Evolutionary conservation across 805 yeast genomes (phyloP).

Genomic region (Myxozyma melibiosi): DNA sequence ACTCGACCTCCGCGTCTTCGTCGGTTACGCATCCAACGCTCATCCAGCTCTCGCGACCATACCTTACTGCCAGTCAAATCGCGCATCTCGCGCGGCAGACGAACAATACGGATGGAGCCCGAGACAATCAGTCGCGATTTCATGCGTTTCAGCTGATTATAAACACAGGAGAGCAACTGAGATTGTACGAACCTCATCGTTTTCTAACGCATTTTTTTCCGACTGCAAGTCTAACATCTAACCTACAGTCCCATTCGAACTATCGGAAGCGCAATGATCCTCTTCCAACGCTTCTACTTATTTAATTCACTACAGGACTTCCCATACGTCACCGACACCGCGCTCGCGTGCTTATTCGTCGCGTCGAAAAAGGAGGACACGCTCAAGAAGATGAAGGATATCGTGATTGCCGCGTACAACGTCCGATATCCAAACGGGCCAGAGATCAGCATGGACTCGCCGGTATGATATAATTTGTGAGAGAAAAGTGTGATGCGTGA

Average conservation of each 20-base stretch:
- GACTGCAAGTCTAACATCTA: background rate
- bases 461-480: constrained; percentile 49
- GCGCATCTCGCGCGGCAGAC: constrained; percentile 8
- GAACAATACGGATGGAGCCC: constrained; percentile 4
- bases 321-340: constrained; percentile 50
- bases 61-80: constrained; percentile 20
- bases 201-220: background rate
- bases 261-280: constrained; percentile 34
- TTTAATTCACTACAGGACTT: constrained; percentile 32
- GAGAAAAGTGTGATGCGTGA: constrained; percentile 16
- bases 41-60: constrained; percentile 31
- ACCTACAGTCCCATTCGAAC: constrained; percentile 35
- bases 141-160: constrained; percentile 26
- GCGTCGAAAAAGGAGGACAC: constrained; percentile 80
- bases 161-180: constrained; percentile 17
- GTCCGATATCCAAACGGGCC: constrained; percentile 38
- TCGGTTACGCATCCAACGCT: constrained; percentile 1
- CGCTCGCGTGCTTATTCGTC: constrained; percentile 65
- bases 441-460: constrained; percentile 27
- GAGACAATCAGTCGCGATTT: constrained; percentile 24
- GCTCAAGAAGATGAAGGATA: constrained; percentile 67
- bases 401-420: constrained; percentile 55
- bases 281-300: constrained; percentile 34
- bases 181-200: constrained; percentile 22
- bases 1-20: background rate